These are phyloP conservation scores for Apiospora pterosperma DNA, from an alignment of 2,329 filamentous ascomycete genomes.

Conservation along the genomic window DNA sequence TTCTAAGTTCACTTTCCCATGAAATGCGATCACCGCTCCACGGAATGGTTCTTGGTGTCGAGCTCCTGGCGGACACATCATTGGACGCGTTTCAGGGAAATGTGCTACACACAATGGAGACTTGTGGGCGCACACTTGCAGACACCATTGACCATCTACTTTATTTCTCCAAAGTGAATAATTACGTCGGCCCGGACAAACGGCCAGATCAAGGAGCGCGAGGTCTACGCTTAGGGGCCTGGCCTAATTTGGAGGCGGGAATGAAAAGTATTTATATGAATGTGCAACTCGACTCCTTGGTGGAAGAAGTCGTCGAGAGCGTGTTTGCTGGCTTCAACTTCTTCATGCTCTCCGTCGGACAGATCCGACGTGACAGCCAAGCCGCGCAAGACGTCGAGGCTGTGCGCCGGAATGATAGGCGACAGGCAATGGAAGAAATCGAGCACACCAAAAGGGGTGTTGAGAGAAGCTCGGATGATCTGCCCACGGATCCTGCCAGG, in stretches of 20 bases:
- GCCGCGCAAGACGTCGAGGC: background rate
- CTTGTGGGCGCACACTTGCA: conserved; percentile 46
- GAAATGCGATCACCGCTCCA: conserved; percentile 60
- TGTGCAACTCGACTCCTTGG: conserved; percentile 33
- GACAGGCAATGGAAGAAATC: background rate
- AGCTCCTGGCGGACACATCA: conserved; percentile 47
- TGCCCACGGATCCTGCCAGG: background rate
- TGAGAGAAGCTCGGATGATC: background rate
- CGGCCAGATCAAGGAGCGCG: conserved; percentile 10
- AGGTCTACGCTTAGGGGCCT: background rate
- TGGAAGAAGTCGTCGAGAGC: conserved; percentile 46
- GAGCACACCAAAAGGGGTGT: background rate
- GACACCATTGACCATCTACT: conserved; percentile 53
- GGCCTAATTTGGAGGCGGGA: background rate
- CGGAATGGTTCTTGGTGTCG: conserved; percentile 52
- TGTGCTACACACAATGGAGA: conserved; percentile 45
- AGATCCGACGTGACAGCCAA: background rate
- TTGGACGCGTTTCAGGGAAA: conserved; percentile 44
- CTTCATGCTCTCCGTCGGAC: background rate
- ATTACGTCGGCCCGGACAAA: conserved; percentile 19
- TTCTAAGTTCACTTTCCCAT: conserved; percentile 58
- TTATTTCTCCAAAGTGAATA: conserved; percentile 53
- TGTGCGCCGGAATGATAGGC: background rate
- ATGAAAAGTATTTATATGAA: background rate
- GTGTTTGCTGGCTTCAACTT: conserved; percentile 38